A percentile compares a stretch with the other conserved stretches of the same genome.
These are phyloP conservation scores for Salvia sclarea DNA, from an alignment of 305 asterid genomes.

Conservation along the genomic window DNA sequence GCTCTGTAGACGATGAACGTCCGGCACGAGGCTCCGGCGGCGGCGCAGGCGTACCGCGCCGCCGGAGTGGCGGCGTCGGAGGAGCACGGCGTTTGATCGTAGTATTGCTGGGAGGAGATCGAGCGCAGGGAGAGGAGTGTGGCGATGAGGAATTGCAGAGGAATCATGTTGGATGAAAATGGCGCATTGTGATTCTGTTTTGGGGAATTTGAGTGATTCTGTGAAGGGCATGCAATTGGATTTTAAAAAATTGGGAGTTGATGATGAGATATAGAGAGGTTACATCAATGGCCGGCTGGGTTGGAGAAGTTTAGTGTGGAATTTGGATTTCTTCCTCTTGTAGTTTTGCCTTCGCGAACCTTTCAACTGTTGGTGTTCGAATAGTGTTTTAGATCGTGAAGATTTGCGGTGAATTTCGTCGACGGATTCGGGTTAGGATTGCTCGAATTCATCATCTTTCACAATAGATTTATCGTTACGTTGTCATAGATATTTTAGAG, in stretches of 20 bases:
- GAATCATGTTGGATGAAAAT: slow-evolving; percentile 26
- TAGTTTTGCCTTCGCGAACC: slow-evolving; percentile 28
- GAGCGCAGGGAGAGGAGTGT: slow-evolving; percentile 27
- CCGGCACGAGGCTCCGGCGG: slow-evolving; percentile 35
- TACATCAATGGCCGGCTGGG: slow-evolving; percentile 37
- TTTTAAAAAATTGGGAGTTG: no score
- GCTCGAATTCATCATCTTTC: no score
- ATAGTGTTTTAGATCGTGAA: no score
- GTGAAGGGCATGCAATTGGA: background rate
- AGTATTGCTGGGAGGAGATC: slow-evolving; percentile 48
- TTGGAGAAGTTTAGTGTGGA: no score
- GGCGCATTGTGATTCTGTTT: slow-evolving; percentile 29
- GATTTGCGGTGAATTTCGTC: no score
- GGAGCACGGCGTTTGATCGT: slow-evolving; percentile 50
- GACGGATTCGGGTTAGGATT: no score
- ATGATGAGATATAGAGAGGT: slow-evolving; percentile 21
- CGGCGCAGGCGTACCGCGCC: slow-evolving; percentile 53
- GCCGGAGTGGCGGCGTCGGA: slow-evolving; percentile 43
- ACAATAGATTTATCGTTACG: no score
- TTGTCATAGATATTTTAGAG: no score
- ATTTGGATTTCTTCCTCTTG: slow-evolving; percentile 35
- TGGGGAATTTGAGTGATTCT: background rate
- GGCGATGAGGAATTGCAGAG: slow-evolving; percentile 33
- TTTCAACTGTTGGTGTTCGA: background rate
- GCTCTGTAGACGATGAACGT: slow-evolving; percentile 60